Base-by-base conservation (phyloP, 2,329 filamentous ascomycete species). In the Trichophyton benhamiae region DNA sequence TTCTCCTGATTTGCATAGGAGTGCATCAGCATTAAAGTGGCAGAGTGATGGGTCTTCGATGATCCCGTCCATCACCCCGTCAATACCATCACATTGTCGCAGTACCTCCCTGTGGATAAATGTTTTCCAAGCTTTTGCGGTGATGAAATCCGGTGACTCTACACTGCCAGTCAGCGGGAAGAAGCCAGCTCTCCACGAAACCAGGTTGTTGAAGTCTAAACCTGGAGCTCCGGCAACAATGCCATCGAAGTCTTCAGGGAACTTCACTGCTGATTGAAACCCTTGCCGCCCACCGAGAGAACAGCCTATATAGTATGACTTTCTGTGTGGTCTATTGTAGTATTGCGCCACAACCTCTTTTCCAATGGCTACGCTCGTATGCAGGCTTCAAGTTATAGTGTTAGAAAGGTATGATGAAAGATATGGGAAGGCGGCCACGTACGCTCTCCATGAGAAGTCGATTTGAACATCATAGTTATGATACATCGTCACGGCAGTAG, bases 401-500 rank as follows among this genome's bases (percentile, higher is more conserved):
- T 49, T 25, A 49, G 46, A 49, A 30, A 3, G 20, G 11, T 30
- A 20, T 30, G 9, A 49, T 49, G 1, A 49, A 49, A 15, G 3
- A 27, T 27, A 17, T 3, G 11, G 52, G 15, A 57, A 57, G n/a
- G 2, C 41, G 33, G 33, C 8, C 36, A 48, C 58, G 36, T 30
- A 60, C 58, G 58, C 58, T 33, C 58, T 60, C 41, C 46, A 60
- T 11, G 58, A 30, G 62, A 77, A 78, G 48, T 79, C 77, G 36
- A 70, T 69, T 2, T 78, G 69, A 36, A 76, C 66, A 7, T 75
- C 75, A 2, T 70, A 62, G 36, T 77, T 77, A 36, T 75, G 68
- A 46, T 73, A 71, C 64, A 79, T 78, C 0, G 73, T 67, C 25
- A 63, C 58, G 11, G 76, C 77, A 9, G 68, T 71, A 15, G 70